Base-by-base conservation (phyloP, 768 basidiomycete genomes). In the Panus rudis region DNA sequence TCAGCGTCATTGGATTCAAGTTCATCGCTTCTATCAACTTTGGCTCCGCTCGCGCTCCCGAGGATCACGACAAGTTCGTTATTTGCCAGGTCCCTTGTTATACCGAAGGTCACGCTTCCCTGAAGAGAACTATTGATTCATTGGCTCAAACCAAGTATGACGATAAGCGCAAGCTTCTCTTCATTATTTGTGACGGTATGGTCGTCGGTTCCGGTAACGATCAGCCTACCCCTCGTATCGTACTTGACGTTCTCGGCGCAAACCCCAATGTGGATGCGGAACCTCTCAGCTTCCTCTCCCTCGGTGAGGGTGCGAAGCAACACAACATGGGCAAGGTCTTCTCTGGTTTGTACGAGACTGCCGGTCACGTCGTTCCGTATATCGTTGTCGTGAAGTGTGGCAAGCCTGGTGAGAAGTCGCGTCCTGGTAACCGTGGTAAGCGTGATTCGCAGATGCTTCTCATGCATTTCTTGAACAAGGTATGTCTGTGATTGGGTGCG, bases 11-110 rank as follows among this genome's bases (percentile, higher is more conserved):
- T 58, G 92, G 84, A 1, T 93, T 94, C 83, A 97, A 94, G 66
- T 94, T 94, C 70, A 66, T 96, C 48, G 89, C 90, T 2, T 91
- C 90, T 0, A 71, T 94, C 61, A 84, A 89, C 63, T 90, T 96
- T 58, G 77, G 79, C 37, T 66, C 82, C 3, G 62, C 78, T 14
- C 79, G 90, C 44, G 85, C 87, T 5, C 92, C 92, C 0, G 92
- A 94, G 64, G 87, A 92, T 54, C 91, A 92, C 59, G 92, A 96
- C 70, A 94, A 96, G 65, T 94, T 96, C 52, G 86, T 96, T 50
- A 90, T 94, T 54, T 97, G 93, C 60, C 94, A 98, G 58, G 92
- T 98, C 0, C 94, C 94, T 22, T 97, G 94, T 75, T 98, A 98
- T 61, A 98, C 94, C 3, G 94, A 98, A 72, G 94, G 92, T 50